Evolutionary conservation across 768 basidiomycete species (phyloP).

Genomic region (Termitomyces sp.): DNA sequence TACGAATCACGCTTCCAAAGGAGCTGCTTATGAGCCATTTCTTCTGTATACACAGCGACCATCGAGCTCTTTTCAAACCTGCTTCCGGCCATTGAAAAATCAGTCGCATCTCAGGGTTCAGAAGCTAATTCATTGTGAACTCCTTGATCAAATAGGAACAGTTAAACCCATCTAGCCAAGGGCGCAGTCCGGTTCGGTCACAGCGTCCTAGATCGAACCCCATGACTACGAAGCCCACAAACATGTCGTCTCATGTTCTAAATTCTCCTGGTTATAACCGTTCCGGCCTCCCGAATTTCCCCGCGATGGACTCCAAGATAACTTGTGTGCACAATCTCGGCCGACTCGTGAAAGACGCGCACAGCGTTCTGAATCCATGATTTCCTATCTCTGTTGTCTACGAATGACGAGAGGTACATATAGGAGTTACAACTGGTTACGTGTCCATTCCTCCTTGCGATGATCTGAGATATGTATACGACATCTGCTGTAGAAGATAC

Average conservation of each 20-base stretch:
- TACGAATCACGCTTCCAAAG: slow-evolving; percentile 1
- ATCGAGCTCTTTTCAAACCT: background rate
- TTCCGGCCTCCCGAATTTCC: slow-evolving; percentile 2
- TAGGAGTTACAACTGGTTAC: background rate
- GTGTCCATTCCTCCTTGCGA: background rate
- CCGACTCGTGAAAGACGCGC: background rate
- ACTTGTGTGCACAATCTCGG: background rate
- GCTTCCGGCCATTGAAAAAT: background rate
- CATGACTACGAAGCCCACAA: background rate
- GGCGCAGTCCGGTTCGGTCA: background rate
- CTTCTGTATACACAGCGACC: background rate
- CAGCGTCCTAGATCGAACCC: background rate
- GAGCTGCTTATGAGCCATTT: background rate
- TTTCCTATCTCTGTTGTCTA: background rate
- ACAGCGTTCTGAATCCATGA: background rate
- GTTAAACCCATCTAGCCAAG: background rate
- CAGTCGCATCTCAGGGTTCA: background rate
- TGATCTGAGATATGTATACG: background rate
- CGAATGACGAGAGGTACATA: too few species aligned
- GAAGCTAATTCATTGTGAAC: background rate
- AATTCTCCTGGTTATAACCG: background rate
- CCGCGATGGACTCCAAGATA: slow-evolving; percentile 1
- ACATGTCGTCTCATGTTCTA: background rate
- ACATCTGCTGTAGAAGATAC: background rate
- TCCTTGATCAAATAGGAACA: background rate